Conservation (phyloP, 2,329 filamentous ascomycete species). For the Calonectria hongkongensis region DNA sequence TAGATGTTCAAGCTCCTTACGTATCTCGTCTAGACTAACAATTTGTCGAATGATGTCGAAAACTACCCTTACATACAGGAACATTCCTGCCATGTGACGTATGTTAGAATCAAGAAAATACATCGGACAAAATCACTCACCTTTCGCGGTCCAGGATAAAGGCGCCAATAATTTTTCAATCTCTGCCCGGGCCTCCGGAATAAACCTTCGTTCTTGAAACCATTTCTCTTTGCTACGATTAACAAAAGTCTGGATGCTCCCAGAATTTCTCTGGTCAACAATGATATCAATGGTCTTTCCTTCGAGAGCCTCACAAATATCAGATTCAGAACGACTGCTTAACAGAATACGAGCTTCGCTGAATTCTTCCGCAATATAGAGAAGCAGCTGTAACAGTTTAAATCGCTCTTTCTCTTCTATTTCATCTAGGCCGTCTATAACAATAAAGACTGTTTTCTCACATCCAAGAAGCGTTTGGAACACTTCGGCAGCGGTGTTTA, state of each 20-base stretch:
- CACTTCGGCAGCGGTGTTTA: not conserved
- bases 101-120: no score
- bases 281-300: not conserved
- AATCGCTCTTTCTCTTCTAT: constrained; percentile 30
- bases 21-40: no score
- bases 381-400: constrained; percentile 1
- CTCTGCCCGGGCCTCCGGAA: not conserved
- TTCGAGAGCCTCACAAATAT: constrained; percentile 8
- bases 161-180: not conserved
- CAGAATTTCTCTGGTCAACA: constrained; percentile 30
- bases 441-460: not conserved
- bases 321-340: constrained; percentile 35
- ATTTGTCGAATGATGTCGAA: no score
- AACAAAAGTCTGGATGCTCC: constrained; percentile 30
- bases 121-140: not conserved
- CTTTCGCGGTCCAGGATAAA: not conserved
- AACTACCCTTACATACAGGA: no score
- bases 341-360: constrained; percentile 28
- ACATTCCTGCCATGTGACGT: no score
- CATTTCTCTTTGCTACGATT: not conserved
- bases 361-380: not conserved
- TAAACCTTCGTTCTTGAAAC: not conserved
- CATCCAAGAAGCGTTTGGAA: constrained; percentile 8
- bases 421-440: constrained; percentile 43
- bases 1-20: no score